Conservation (phyloP, 208 protist species). For the Kentomonas sorsogonicus region DNA sequence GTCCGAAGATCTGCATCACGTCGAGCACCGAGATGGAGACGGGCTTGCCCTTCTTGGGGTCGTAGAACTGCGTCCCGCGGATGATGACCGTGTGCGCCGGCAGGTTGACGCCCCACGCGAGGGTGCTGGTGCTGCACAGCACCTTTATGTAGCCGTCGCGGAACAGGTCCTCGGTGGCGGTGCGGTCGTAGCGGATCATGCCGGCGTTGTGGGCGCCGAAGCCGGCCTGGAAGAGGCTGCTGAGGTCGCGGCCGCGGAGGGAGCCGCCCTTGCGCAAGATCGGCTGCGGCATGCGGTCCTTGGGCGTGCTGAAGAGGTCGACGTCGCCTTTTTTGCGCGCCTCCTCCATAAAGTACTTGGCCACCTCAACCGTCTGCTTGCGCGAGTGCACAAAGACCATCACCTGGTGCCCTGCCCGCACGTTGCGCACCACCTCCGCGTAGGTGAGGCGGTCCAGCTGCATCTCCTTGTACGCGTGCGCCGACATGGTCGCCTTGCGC, state of each 20-base stretch:
- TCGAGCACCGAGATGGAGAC: slow-evolving; percentile 98
- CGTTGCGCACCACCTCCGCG: slow-evolving; percentile 70
- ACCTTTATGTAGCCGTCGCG: slow-evolving; percentile 91
- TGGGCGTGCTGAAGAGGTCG: slow-evolving; percentile 48
- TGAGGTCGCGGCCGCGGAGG: slow-evolving; percentile 84
- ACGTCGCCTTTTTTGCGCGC: slow-evolving; percentile 48
- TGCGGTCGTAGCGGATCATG: slow-evolving; percentile 93
- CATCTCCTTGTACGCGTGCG: slow-evolving; percentile 27
- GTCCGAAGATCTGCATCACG: slow-evolving; percentile 99
- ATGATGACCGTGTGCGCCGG: slow-evolving; percentile 99
- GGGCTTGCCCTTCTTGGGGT: slow-evolving; percentile 92
- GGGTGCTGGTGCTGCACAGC: slow-evolving; percentile 98
- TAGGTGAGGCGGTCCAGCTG: slow-evolving; percentile 73
- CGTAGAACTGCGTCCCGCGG: slow-evolving; percentile 95
- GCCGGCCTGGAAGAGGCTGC: slow-evolving; percentile 81
- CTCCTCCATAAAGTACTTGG: slow-evolving; percentile 87
- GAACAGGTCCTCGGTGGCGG: slow-evolving; percentile 94
- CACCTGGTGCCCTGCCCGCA: slow-evolving; percentile 94
- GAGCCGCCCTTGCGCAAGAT: slow-evolving; percentile 39
- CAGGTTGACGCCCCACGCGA: slow-evolving; percentile 99
- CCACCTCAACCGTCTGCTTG: slow-evolving; percentile 94
- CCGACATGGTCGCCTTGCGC: slow-evolving; percentile 7
- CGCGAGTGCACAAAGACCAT: slow-evolving; percentile 99
- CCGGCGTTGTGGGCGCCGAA: slow-evolving; percentile 97
- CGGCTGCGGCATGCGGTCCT: slow-evolving; percentile 34